A percentile compares a stretch with the other conserved stretches of the same genome.
Conservation (phyloP, 2,329 filamentous ascomycete species). For the Coniosporium tulheliwenetii region DNA sequence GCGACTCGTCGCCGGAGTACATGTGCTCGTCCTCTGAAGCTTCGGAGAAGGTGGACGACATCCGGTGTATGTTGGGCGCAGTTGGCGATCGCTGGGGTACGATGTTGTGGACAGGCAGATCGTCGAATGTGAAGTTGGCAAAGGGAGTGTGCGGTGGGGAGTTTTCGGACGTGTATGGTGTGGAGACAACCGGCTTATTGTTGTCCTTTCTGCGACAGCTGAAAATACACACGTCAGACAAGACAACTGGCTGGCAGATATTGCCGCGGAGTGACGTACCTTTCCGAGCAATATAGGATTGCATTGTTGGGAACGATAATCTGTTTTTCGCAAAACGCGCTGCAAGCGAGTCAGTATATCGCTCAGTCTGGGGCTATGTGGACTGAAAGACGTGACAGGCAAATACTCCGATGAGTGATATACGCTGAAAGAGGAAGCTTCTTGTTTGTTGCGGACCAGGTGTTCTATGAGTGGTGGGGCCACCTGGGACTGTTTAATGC, state of each 20-base stretch:
- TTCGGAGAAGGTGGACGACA: constrained; percentile 22
- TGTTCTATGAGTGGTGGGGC: too few species aligned
- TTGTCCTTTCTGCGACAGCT: constrained; percentile 32
- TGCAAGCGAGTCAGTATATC: constrained; percentile 12
- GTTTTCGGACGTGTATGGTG: constrained; percentile 8
- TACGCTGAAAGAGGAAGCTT: too few species aligned
- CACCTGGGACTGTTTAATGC: too few species aligned
- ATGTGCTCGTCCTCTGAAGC: constrained; percentile 19
- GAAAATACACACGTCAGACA: not conserved
- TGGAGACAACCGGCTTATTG: constrained; percentile 17
- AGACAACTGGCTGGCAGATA: too few species aligned
- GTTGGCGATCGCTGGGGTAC: constrained; percentile 31
- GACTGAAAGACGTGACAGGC: too few species aligned
- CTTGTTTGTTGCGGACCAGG: too few species aligned
- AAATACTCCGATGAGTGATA: too few species aligned
- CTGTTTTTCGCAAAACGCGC: constrained; percentile 50
- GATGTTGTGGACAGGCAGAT: constrained; percentile 24
- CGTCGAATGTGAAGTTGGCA: constrained; percentile 20
- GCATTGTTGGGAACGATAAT: constrained; percentile 45
- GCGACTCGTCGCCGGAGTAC: constrained; percentile 3
- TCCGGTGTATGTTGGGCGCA: constrained; percentile 16
- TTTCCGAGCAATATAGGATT: constrained; percentile 49
- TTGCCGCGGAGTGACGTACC: constrained; percentile 22
- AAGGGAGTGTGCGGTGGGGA: constrained; percentile 21
- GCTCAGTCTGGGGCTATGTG: too few species aligned